Evolutionary conservation across 1,284 basidiomycete genomes (phyloP).

Genomic region (Papiliotrema flavescens): DNA sequence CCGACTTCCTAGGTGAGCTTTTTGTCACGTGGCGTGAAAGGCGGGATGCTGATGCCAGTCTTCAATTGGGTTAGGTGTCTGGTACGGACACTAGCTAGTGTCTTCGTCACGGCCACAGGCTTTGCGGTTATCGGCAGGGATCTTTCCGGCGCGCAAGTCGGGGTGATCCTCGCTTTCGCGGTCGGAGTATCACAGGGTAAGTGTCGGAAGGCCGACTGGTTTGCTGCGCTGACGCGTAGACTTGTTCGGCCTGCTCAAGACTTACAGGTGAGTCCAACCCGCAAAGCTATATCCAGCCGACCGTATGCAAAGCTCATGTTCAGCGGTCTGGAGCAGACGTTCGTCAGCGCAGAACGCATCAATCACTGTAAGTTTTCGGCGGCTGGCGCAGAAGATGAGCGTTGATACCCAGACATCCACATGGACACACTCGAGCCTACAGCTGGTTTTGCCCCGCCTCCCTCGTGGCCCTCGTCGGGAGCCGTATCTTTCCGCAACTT

Average conservation of each 20-base stretch:
- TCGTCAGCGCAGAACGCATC: conserved; percentile 50
- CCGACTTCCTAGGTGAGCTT: conserved; percentile 29
- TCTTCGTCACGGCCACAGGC: conserved; percentile 42
- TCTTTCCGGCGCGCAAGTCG: conserved; percentile 48
- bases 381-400: conserved; percentile 40
- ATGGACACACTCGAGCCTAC: conserved; percentile 28
- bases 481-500: conserved; percentile 62
- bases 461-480: conserved; percentile 65
- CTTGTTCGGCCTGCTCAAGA: conserved; percentile 19
- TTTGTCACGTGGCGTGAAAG: background rate
- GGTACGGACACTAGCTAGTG: conserved; percentile 29
- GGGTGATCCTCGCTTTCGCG: conserved; percentile 50
- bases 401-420: conserved; percentile 48
- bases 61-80: conserved; percentile 38
- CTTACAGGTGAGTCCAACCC: no score
- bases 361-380: conserved; percentile 43
- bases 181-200: conserved; percentile 40
- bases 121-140: conserved; percentile 45
- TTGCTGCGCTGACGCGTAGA: conserved; percentile 13
- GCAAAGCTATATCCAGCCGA: no score
- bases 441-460: conserved; percentile 42
- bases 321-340: conserved; percentile 36
- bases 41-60: conserved; percentile 9
- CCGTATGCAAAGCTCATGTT: conserved; percentile 12
- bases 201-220: conserved; percentile 1